Evolutionary conservation across 2,329 filamentous ascomycete genomes (phyloP), one percentile per base, ranked within the genome.

Genomic region (Dactylellina cionopaga): DNA sequence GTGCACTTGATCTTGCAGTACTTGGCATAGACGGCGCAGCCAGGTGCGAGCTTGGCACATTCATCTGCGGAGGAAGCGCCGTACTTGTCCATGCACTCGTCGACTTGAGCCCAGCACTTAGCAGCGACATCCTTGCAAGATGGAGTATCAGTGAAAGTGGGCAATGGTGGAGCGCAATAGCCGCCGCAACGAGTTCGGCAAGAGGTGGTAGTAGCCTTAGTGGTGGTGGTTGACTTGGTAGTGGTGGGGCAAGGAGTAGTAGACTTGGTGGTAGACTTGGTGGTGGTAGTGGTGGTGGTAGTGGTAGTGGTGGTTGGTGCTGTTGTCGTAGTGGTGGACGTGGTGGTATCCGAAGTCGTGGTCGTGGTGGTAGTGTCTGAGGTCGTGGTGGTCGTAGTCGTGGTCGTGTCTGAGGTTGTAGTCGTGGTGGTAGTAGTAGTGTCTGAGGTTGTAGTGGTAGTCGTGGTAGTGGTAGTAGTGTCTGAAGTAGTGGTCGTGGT

Each of bases 101-200:
- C 46, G 3, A 72, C 44, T 15, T 72, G 68, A 13, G 29, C 13
- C 68, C 68, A 65, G 25, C 68, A 72, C 9, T 59, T 59, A 11
- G 44, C 43, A 7, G 59, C 59, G 25, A 54, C 25, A 5, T 47
- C 17, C 10, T 65, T 54, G 59, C 68, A 72, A 15, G 59, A 59
- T 29, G 68, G 59, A 22, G 29, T 65, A 24, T 72, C 59, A 13
- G 68, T 72, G 46, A 72, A 65, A 24, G 68, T 72, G 31, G 68
- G 68, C 19, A 72, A 49, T 31, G 68, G 59, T 22, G 68, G 68
- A n/a, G 43, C 68, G 35, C 68, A 72, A 35, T 72, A 72, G 15
- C 68, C 68, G 37, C 68, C 68, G 43, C 68, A 72, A 7, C 49
- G 49, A 31, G 59, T 65, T 60, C 68, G 25, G 68, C 68, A 72